Conservation (phyloP, 2,329 filamentous ascomycete species). For the Xylariaceae sp. region DNA sequence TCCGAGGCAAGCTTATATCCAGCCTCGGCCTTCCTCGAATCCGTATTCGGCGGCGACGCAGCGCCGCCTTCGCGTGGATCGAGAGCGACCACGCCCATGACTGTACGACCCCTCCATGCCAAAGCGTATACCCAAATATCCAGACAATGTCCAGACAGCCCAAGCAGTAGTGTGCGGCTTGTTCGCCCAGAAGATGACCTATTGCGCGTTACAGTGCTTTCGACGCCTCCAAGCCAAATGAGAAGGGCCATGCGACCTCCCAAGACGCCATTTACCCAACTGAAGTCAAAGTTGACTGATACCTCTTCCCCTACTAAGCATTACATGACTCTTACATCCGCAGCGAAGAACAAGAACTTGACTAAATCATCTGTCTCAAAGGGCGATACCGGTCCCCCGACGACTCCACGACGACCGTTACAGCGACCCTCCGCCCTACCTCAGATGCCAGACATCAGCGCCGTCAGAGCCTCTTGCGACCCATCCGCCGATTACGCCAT, state of each 20-base stretch:
- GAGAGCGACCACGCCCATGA: slow-evolving; percentile 65
- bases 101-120: slow-evolving; percentile 50
- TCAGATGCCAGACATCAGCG: slow-evolving; percentile 68
- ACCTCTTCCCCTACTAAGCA: slow-evolving; percentile 33
- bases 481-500: slow-evolving; percentile 76
- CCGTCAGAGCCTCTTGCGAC: slow-evolving; percentile 63
- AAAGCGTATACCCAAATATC: slow-evolving; percentile 25
- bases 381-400: slow-evolving; percentile 49
- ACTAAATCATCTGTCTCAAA: slow-evolving; percentile 45
- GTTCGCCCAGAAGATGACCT: slow-evolving; percentile 35
- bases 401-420: slow-evolving; percentile 58
- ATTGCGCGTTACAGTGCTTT: slow-evolving; percentile 25
- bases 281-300: slow-evolving; percentile 33
- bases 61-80: slow-evolving; percentile 56
- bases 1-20: slow-evolving; percentile 76
- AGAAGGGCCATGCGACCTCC: background rate
- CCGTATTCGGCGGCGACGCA: slow-evolving; percentile 62
- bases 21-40: slow-evolving; percentile 74
- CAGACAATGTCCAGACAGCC: slow-evolving; percentile 33
- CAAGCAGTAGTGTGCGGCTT: slow-evolving; percentile 46
- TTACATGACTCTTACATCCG: slow-evolving; percentile 44
- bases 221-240: slow-evolving; percentile 29
- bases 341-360: slow-evolving; percentile 43
- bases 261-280: slow-evolving; percentile 23
- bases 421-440: slow-evolving; percentile 69